Evolutionary conservation across 2,329 filamentous ascomycete genomes (phyloP).

Genomic region (Sporothrix humicola): DNA sequence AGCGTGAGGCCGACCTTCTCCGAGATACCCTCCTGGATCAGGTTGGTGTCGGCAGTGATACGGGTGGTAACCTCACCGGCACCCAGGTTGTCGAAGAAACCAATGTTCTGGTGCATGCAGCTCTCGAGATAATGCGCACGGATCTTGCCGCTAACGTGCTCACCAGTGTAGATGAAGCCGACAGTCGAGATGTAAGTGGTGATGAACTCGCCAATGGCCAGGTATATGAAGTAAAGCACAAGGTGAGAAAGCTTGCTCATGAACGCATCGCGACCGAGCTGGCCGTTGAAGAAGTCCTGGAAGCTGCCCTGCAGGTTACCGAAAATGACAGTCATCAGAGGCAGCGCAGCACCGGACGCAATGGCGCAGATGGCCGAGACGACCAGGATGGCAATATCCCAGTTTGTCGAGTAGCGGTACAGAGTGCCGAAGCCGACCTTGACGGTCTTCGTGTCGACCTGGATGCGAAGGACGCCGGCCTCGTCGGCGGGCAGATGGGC

Average conservation of each 20-base stretch:
- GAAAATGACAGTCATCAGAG: conserved; percentile 82
- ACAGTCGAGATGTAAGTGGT: conserved; percentile 80
- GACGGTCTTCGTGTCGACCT: conserved; percentile 68
- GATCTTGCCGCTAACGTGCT: conserved; percentile 79
- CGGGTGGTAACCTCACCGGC: conserved; percentile 92
- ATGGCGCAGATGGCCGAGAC: conserved; percentile 70
- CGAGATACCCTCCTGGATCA: conserved; percentile 91
- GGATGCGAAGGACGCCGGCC: conserved; percentile 68
- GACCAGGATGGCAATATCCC: conserved; percentile 67
- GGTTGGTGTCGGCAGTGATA: conserved; percentile 91
- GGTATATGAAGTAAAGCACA: conserved; percentile 84
- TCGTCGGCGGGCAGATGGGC: conserved; percentile 69
- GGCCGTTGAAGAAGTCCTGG: conserved; percentile 63
- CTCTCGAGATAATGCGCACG: conserved; percentile 82
- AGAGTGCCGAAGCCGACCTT: conserved; percentile 69
- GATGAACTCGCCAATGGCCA: conserved; percentile 80
- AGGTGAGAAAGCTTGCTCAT: conserved; percentile 63
- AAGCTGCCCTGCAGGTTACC: conserved; percentile 77
- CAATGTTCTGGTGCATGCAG: conserved; percentile 87
- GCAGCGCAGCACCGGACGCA: conserved; percentile 68
- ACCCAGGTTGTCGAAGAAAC: conserved; percentile 90
- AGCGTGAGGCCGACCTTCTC: conserved; percentile 84
- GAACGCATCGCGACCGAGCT: conserved; percentile 61
- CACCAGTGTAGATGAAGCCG: conserved; percentile 86
- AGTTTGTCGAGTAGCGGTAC: conserved; percentile 71